Evolutionary conservation across 2,329 filamentous ascomycete species (phyloP).

Genomic region (Aureobasidium sp.): DNA sequence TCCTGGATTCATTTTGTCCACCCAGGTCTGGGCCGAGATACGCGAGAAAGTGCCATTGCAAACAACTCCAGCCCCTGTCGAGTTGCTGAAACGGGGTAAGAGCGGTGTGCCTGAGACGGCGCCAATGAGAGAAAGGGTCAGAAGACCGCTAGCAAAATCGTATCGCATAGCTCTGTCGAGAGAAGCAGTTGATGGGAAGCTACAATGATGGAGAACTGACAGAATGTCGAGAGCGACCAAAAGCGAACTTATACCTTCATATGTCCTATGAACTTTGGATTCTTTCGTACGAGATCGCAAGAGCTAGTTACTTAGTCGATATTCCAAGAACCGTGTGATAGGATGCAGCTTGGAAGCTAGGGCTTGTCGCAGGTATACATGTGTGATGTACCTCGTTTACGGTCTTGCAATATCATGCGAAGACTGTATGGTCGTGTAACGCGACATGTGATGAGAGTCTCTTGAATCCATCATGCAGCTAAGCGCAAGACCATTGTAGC

Average conservation of each 20-base stretch:
- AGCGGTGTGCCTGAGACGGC: neutral
- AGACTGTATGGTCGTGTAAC: neutral
- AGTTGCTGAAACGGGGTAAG: neutral
- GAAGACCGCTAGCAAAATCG: neutral
- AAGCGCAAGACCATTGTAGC: neutral
- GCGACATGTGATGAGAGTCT: neutral
- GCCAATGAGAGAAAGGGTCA: neutral
- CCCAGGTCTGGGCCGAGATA: slow-evolving; percentile 41
- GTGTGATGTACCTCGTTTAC: neutral
- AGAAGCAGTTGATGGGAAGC: neutral
- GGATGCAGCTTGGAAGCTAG: neutral
- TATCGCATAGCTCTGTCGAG: neutral
- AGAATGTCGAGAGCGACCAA: neutral
- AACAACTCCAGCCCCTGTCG: neutral
- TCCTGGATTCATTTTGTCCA: slow-evolving; percentile 46
- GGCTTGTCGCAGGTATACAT: neutral
- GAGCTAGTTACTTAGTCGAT: neutral
- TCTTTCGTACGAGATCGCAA: neutral
- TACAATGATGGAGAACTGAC: neutral
- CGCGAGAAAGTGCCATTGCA: slow-evolving; percentile 39
- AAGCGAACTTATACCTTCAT: neutral
- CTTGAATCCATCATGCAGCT: no score
- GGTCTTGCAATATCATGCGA: neutral
- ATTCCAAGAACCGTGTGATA: neutral
- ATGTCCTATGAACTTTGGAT: neutral